A percentile compares a stretch with the other conserved stretches of the same genome.
Evolutionary conservation across 805 yeast genomes (phyloP).

Genomic region (Candida jianshihensis): DNA sequence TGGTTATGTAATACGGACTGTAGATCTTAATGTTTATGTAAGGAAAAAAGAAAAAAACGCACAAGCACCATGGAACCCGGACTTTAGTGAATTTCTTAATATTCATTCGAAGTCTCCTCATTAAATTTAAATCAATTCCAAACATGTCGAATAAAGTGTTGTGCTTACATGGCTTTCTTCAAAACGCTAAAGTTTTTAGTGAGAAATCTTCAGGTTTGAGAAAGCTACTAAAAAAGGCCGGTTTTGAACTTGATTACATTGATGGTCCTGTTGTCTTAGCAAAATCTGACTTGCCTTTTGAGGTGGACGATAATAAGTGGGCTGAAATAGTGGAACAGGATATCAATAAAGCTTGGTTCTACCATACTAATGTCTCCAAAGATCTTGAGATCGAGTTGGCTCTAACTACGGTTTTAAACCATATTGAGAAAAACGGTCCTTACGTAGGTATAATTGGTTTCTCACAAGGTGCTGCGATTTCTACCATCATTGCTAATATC

Average conservation of each 20-base stretch:
- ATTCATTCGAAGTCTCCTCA: background rate
- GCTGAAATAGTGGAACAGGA: slow-evolving; percentile 38
- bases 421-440: slow-evolving; percentile 64
- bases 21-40: no score
- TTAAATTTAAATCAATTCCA: background rate
- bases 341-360: slow-evolving; percentile 70
- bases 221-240: slow-evolving; percentile 57
- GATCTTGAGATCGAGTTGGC: slow-evolving; percentile 48
- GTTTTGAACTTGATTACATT: slow-evolving; percentile 66
- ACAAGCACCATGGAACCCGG: no score
- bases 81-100: background rate
- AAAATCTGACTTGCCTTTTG: slow-evolving; percentile 69
- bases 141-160: slow-evolving; percentile 42
- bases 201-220: slow-evolving; percentile 87
- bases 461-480: slow-evolving; percentile 90
- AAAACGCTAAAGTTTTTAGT: slow-evolving; percentile 76
- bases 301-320: slow-evolving; percentile 47
- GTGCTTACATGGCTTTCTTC: slow-evolving; percentile 90
- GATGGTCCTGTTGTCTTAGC: slow-evolving; percentile 70
- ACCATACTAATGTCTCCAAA: slow-evolving; percentile 38
- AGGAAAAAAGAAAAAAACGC: no score
- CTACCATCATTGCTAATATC: slow-evolving; percentile 59
- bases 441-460: slow-evolving; percentile 87
- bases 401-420: slow-evolving; percentile 38
- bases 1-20: no score